Base-by-base conservation (phyloP, 768 basidiomycete species). In the Termitomyces sp. region DNA sequence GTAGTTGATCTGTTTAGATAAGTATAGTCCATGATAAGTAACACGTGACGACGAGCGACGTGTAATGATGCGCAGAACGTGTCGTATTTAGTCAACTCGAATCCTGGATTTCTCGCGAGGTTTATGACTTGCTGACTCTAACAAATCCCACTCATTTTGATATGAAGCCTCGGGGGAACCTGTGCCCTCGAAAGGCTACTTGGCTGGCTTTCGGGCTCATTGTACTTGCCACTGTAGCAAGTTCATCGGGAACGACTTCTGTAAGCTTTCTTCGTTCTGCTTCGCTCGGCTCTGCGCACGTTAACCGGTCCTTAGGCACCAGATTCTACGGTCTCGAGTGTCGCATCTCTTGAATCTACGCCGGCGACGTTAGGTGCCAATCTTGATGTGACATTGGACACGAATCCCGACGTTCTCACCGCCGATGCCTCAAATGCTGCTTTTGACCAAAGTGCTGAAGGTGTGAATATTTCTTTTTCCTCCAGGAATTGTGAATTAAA, bases 121-220 rank as follows among this genome's bases (percentile, higher is more conserved):
- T 59, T 51, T 46, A 50, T 53, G 52, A 48, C 42, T 58, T 48
- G 44, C 53, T 47, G 49, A 36, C 50, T 50, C 32, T 44, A 23
- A 55, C 45, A 27, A n/a, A 27, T 15, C 25, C 40, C 49, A 12
- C 33, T 53, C 38, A 13, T 41, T 12, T 49, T 23, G 54, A 38
- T 23, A 65, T 65, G 66, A 64, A 64, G 50, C 50, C 60, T 40
- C 64, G 63, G 61, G 65, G 62, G 55, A 70, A 68, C 59, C 60
- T 67, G 47, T 71, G 64, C 59, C 66, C 72, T 52, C 65, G 74
- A 60, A 80, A 78, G 62, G 80, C 80, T 43, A 71, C 76, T 44
- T 86, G 84, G 83, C 66, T 85, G 42, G 81, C 82, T 46, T 83
- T 84, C 68, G 81, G 79, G 53, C 73, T 86, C 59, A 70, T 84